Base-by-base conservation (phyloP, 768 basidiomycete genomes). In the Polyporus arcularius region DNA sequence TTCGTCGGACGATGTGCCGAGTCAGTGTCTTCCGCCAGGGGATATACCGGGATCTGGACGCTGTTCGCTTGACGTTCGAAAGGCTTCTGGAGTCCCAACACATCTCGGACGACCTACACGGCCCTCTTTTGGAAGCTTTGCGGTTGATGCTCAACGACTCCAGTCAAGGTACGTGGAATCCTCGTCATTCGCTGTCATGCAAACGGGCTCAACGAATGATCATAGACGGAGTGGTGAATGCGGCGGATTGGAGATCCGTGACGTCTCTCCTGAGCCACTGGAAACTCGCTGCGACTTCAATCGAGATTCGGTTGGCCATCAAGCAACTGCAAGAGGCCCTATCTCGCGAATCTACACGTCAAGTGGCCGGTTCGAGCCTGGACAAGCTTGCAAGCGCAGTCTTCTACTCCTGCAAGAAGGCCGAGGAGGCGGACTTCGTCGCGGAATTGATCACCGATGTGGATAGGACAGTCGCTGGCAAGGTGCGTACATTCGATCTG, bases 351-450 rank as follows among this genome's bases (percentile, higher is more conserved):
- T 75, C 79, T 10, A 82, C 78, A 42, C 82, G 57, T 65, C 77
- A 61, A 74, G 76, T 78, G 11, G 87, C 88, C n/a, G 81, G 82
- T 42, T 78, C 79, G 15, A 85, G 83, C 53, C 76, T 94, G 41
- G 85, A 90, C 65, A 86, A 80, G 61, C 76, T 93, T 51, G 85
- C 85, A 0, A 77, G 81, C 5, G 82, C 84, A 68, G 75, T 93
- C 8, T 89, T 94, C 66, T 85, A 83, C 61, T 85, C 89, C 60
- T 85, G 85, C 9, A 86, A 91, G 73, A 85, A 87, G 15, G 82
- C 85, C 0, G 90, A 93, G 65, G 88, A 93, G 72, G 90, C 90
- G 0, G 89, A 87, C 63, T 90, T 92, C 65, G 85, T 93, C 5
- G 89, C 89, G n/a, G 88, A 91, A 69, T 89, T 93, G 82, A 82